These are phyloP conservation scores for Aspergillus sclerotialis DNA, from an alignment of 2,329 filamentous ascomycete genomes.

Conservation along the genomic window DNA sequence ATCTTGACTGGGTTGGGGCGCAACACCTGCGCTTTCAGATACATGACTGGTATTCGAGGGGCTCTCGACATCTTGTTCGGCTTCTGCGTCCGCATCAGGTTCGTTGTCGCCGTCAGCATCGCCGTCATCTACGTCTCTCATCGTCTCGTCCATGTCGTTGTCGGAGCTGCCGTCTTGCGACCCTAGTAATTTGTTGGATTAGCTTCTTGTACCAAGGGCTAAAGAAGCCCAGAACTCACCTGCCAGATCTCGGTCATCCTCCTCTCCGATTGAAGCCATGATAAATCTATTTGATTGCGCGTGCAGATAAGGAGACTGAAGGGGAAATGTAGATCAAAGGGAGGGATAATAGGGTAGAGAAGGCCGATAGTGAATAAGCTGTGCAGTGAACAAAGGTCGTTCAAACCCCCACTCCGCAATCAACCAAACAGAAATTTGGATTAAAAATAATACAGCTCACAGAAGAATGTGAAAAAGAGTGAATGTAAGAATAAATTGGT, in stretches of 20 bases:
- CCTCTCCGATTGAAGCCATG: slow-evolving; percentile 32
- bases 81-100: slow-evolving; percentile 25
- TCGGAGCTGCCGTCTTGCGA: slow-evolving; percentile 44
- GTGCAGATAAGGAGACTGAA: too few species aligned
- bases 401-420: too few species aligned
- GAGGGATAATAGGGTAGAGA: too few species aligned
- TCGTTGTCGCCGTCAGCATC: slow-evolving; percentile 33
- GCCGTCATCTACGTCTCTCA: slow-evolving; percentile 36
- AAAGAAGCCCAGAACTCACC: slow-evolving; percentile 17
- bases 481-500: too few species aligned
- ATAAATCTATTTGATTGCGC: neutral
- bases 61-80: slow-evolving; percentile 30
- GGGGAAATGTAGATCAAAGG: too few species aligned
- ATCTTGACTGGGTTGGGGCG: slow-evolving; percentile 41
- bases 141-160: slow-evolving; percentile 41
- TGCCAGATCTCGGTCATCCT: slow-evolving; percentile 36
- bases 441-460: too few species aligned
- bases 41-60: slow-evolving; percentile 34
- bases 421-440: too few species aligned
- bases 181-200: too few species aligned
- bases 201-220: too few species aligned
- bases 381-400: too few species aligned
- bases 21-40: slow-evolving; percentile 28
- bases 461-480: too few species aligned
- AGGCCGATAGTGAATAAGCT: too few species aligned